A percentile compares a stretch with the other conserved stretches of the same genome.
These are phyloP conservation scores for Suillus occidentalis DNA, from an alignment of 768 basidiomycete species.

Conservation along the genomic window DNA sequence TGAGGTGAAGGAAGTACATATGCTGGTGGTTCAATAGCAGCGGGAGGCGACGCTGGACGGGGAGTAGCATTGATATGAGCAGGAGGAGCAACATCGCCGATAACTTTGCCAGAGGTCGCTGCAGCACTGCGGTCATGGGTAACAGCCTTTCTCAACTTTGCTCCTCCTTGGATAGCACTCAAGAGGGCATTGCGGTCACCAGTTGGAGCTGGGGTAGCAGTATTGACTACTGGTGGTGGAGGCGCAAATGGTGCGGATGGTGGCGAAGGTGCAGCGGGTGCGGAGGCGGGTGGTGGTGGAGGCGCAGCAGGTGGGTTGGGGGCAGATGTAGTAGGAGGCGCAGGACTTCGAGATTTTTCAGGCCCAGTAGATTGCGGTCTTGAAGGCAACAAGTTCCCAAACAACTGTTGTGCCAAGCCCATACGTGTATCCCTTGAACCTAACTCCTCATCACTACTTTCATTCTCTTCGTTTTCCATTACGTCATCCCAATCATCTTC, in stretches of 20 bases:
- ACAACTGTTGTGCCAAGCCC: constrained; percentile 77
- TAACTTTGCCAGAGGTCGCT: constrained; percentile 67
- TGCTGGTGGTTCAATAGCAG: not conserved
- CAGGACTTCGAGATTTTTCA: constrained; percentile 21
- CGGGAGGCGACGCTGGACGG: constrained; percentile 42
- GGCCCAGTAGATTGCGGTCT: constrained; percentile 57
- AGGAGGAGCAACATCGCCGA: constrained; percentile 75
- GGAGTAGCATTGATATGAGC: constrained; percentile 58
- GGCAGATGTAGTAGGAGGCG: constrained; percentile 34
- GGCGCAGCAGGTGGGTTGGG: constrained; percentile 35
- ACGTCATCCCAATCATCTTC: constrained; percentile 90
- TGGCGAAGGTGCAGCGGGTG: constrained; percentile 32
- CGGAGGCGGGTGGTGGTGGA: constrained; percentile 29
- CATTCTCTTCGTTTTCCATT: constrained; percentile 67
- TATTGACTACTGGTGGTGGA: constrained; percentile 29
- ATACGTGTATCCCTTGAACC: constrained; percentile 60
- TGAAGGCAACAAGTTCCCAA: constrained; percentile 66
- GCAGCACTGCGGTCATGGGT: constrained; percentile 84
- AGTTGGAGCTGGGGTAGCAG: constrained; percentile 33
- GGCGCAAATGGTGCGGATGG: constrained; percentile 35
- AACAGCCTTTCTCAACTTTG: constrained; percentile 66
- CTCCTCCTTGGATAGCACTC: constrained; percentile 75
- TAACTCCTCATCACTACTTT: constrained; percentile 80
- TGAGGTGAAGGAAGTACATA: constrained; percentile 21
- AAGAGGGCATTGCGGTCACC: constrained; percentile 69